These are phyloP conservation scores for Coniosporium apollinis DNA, from an alignment of 495 filamentous ascomycete genomes.

Conservation along the genomic window DNA sequence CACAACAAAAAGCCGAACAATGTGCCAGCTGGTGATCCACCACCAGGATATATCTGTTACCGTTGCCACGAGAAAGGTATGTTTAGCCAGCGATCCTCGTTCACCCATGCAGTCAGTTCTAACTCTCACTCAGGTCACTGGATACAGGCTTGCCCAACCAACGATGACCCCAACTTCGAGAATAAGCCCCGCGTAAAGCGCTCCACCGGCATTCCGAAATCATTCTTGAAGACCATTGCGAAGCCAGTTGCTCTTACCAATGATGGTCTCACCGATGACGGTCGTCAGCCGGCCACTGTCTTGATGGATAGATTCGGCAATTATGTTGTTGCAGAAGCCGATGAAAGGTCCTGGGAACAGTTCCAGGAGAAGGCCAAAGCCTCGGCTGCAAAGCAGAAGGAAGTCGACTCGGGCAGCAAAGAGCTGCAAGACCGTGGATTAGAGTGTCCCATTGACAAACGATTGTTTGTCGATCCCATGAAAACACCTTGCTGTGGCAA, in stretches of 20 bases:
- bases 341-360: constrained; percentile 88
- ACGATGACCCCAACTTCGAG: constrained; percentile 91
- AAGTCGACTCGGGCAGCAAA: constrained; percentile 54
- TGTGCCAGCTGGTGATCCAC: constrained; percentile 77
- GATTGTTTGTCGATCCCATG: constrained; percentile 90
- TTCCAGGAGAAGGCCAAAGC: constrained; percentile 85
- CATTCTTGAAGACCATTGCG: constrained; percentile 83
- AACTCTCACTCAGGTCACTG: constrained; percentile 49
- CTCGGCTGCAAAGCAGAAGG: constrained; percentile 59
- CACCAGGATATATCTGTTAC: constrained; percentile 88
- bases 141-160: constrained; percentile 95
- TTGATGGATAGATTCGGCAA: constrained; percentile 98
- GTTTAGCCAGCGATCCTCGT: constrained; percentile 3
- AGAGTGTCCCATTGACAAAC: constrained; percentile 89
- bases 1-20: constrained; percentile 49
- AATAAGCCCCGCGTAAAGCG: constrained; percentile 79
- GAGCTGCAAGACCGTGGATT: constrained; percentile 72
- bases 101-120: neutral
- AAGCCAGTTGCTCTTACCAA: constrained; percentile 61
- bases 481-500: constrained; percentile 95
- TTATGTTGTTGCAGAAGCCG: constrained; percentile 84
- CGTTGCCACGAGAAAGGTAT: constrained; percentile 87
- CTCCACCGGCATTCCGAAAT: constrained; percentile 88
- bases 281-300: constrained; percentile 63
- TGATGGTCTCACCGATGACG: constrained; percentile 57